Percentiles rank a stretch among this genome's conserved stretches.
Evolutionary conservation across 768 basidiomycete species (phyloP).

Genomic region (Podaxis sp.): DNA sequence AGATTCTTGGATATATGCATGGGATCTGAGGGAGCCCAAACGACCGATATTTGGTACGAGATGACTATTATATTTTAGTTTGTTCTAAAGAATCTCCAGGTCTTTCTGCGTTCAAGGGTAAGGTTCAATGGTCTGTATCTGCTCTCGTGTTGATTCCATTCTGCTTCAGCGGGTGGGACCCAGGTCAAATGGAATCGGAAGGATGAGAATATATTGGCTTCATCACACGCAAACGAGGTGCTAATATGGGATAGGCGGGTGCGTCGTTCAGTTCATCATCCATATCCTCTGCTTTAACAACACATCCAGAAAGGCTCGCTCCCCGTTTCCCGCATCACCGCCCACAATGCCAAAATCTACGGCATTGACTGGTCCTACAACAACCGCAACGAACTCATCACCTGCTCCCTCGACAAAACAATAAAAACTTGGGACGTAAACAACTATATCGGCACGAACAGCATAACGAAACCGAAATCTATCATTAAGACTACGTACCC

Average conservation of each 20-base stretch:
- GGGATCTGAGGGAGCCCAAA: constrained; percentile 77
- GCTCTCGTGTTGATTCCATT: not conserved
- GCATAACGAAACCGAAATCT: constrained; percentile 37
- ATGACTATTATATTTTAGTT: constrained; percentile 34
- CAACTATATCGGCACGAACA: constrained; percentile 40
- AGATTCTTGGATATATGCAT: constrained; percentile 93
- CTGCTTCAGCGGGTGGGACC: constrained; percentile 69
- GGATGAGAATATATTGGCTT: constrained; percentile 85
- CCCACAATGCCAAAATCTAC: constrained; percentile 91
- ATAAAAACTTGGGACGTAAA: constrained; percentile 85
- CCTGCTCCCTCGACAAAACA: constrained; percentile 92
- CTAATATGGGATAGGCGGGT: constrained; percentile 95
- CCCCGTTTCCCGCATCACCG: constrained; percentile 70
- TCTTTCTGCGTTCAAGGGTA: constrained; percentile 48
- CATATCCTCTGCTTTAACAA: not conserved
- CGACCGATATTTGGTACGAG: constrained; percentile 77
- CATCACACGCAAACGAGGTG: constrained; percentile 84
- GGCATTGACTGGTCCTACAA: constrained; percentile 95
- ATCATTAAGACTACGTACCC: constrained; percentile 80
- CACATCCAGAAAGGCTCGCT: constrained; percentile 81
- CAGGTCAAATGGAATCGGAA: constrained; percentile 98
- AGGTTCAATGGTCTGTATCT: not conserved
- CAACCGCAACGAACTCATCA: constrained; percentile 76
- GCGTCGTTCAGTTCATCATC: not conserved
- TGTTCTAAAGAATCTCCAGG: constrained; percentile 19